Evolutionary conservation across 805 yeast species (phyloP), one percentile per base, ranked within the genome.

Genomic region (Phaffomyces opuntiae): DNA sequence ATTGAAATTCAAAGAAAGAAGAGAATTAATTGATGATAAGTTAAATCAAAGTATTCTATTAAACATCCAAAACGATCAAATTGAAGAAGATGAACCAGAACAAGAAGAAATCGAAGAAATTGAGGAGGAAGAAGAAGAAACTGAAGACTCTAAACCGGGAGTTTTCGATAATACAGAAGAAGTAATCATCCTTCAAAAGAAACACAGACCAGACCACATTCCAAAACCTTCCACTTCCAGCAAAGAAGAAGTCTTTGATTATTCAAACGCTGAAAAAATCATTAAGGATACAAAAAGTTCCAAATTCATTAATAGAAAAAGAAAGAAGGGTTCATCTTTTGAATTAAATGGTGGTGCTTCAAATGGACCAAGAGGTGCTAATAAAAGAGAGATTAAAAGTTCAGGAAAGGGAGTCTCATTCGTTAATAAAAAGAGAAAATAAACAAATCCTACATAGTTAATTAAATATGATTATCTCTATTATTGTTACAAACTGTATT

Each of bases 311-410:
- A 41, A 60, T 51, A 56, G 53, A 5, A 63, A 61, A 40, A 73
- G 72, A 57, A 72, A 73, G 53, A 63, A 49, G 6, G 43, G 55
- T 5, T 48, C 43, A 12, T 49, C 73, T 9, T 83, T 77, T 51
- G 83, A 83, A 62, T 88, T 89, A 5, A 83, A 80, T 51, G 60
- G 72, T 17, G 69, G 67, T 39, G 67, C 64, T 7, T 63, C 69
- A 26, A 71, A 70, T 16, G 84, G 80, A 2, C 83, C 83, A 9
- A 65, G 64, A 52, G 72, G 74, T n/a, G 73, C 75, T 8, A 80
- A 76, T 63, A 75, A 68, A 43, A 57, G 50, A 36, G 36, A 38
- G 14, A 52, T 44, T 9, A 21, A 46, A 12, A 50, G 43, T 1
- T 47, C 40, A 24, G 62, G 62, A 9, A 59, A 55, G 40, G 54